Base-by-base conservation (phyloP, 768 basidiomycete species). In the Xerocomus brunneocitrinus region DNA sequence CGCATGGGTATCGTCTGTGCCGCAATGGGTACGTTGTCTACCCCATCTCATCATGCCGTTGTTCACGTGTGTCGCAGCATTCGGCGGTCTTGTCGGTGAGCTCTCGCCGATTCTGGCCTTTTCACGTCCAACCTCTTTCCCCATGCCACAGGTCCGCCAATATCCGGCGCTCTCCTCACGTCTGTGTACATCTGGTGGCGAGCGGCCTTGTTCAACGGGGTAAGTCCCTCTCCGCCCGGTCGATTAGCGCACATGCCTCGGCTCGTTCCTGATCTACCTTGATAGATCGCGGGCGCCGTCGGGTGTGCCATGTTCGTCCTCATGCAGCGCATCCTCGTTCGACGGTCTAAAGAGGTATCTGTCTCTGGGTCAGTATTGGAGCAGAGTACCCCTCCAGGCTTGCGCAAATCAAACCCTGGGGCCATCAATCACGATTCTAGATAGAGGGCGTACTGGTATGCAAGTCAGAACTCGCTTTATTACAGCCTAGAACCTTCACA, bases 101-200 rank as follows among this genome's bases (percentile, higher is more conserved):
- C 10, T 19, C 14, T 8, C 7, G 4, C 12, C 19, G 30, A 13
- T 6, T 27, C n/a, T 8, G 49, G 71, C 10, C 22, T 34, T 34
- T 13, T 13, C 12, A 34, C 32, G 12, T 12, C 13, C 13, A 12
- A 13, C 1, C 2, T 76, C 75, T 7, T 71, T 76, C 14, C 14
- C 7, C 7, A 1, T 25, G 28, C 34, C 24, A 16, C 3, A 74
- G 81, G 82, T 9, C 78, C 80, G 0, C 83, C 84, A 1, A 77
- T 84, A 52, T 76, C 76, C 32, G 84, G 84, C 0, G 77, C 80
- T 4, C 66, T 85, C 27, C 74, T 85, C 7, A 76, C 80, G 0
- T 56, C 71, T 8, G 63, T 71, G 0, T 83, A 77, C 53, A 59
- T 77, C 5, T 85, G 84, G 84, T 83, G 80, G 79, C 71, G 78